Base-by-base conservation (phyloP, 1,284 basidiomycete genomes). In the Microbotryomycetes sp. region DNA sequence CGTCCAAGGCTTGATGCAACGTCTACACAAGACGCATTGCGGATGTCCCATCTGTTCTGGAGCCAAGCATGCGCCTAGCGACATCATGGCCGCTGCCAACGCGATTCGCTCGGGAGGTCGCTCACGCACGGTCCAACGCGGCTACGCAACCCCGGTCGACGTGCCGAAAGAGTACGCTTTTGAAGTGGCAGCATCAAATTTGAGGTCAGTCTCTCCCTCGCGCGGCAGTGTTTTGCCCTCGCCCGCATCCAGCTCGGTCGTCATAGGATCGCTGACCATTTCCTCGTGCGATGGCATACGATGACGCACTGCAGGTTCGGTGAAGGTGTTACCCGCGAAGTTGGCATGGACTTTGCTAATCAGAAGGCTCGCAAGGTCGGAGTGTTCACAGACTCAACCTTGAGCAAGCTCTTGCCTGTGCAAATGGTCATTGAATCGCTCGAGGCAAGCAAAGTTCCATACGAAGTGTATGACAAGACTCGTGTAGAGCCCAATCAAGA, bases 301-400 rank as follows among this genome's bases (percentile, higher is more conserved):
- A 29, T 32, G 45, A 53, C 9, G 3, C n/a, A 3, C 29, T n/a
- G 4, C 5, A 45, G 4, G 25, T 16, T 55, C 32, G 23, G 31
- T 15, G 47, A 42, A 19, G 36, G 36, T 42, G 36, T 42, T 19
- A 42, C 36, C 19, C 50, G 72, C 56, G 92, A 96, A 77, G 89
- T 97, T 54, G 93, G 92, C 26, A 89, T 92, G 87, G 92, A 93
- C 76, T 81, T 93, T 69, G 87, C 87, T 80, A 91, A 92, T 76
- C 86, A 89, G 86, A 87, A 85, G 57, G 88, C 89, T 6, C 81
- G 82, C 28, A 76, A 96, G 85, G 89, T 97, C 68, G 94, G 85
- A 31, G 89, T 97, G 29, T 94, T 93, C 74, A 97, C 94, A 6
- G 93, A 97, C 74, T 82, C 85, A 19, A 89, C 88, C 61, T 82